Conservation (phyloP, 208 protist species). For the Lotmaria passim region DNA sequence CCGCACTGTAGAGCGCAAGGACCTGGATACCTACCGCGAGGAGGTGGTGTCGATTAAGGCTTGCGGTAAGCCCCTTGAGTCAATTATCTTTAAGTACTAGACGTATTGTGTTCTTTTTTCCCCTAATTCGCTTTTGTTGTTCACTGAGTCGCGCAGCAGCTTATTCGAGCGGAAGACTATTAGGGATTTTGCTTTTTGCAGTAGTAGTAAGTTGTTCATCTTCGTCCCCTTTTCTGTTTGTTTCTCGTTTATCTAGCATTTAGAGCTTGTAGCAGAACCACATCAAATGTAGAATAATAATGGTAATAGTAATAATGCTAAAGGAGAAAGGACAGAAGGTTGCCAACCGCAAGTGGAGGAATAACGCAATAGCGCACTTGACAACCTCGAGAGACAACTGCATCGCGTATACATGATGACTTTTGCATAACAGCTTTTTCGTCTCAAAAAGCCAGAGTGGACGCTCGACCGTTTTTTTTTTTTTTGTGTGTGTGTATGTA, state of each 20-base stretch:
- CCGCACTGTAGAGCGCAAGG: constrained; percentile 59
- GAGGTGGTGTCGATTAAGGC: constrained; percentile 64
- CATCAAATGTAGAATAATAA: no score
- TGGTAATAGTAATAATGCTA: no score
- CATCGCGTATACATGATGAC: no score
- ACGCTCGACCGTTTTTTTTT: no score
- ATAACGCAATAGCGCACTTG: no score
- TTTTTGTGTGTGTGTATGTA: no score
- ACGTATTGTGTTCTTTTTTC: neutral
- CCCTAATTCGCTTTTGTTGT: neutral
- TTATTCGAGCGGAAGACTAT: neutral
- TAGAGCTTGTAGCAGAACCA: constrained; percentile 10
- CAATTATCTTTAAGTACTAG: constrained; percentile 88
- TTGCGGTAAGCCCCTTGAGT: constrained; percentile 56
- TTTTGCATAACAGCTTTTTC: no score
- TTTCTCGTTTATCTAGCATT: constrained; percentile 3
- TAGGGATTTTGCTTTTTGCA: neutral
- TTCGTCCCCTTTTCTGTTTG: constrained; percentile 1
- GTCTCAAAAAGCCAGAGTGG: no score
- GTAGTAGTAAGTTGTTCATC: constrained; percentile 19
- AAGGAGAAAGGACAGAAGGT: no score
- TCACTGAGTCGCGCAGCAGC: neutral
- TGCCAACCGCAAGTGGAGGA: no score
- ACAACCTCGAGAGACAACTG: no score
- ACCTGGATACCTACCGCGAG: constrained; percentile 79